Evolutionary conservation across 139 green algal species (phyloP), one percentile per base, ranked within the genome.

Genomic region (Chlorella sorokiniana): DNA sequence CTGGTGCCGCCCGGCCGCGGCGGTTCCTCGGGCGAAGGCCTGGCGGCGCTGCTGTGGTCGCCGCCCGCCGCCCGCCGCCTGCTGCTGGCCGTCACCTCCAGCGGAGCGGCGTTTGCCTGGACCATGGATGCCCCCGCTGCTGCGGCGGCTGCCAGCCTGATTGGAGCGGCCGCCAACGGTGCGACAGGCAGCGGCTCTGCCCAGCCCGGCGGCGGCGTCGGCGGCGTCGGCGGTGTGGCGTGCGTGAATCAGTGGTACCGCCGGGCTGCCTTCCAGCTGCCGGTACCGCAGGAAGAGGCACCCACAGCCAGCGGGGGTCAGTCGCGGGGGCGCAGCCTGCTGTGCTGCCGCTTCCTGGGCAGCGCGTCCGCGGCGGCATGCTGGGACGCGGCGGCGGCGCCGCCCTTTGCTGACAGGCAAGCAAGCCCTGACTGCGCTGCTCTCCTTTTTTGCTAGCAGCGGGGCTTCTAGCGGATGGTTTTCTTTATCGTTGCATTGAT

Each of bases 1-100:
- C 37, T 33, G 45, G 51, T 83, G 65, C 64, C 78, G 1, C 4
- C 44, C 1, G 31, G 35, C n/a, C 41, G n/a, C 35, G 31, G 31
- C 10, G 63, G 37, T 20, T 20, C 42, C 1, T n/a, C 42, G 1
- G 37, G 42, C 20, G 76, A 82, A 44, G 29, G 11, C 1, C 62
- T 82, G 6, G 76, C 44, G 0, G 37, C 11, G 0, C 63, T 82
- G 42, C n/a, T 61, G 4, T 82, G 76, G 76, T 74, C 76, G 16
- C 76, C 76, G 1, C 44, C 63, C 3, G 45, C 42, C 63, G 35
- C 41, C 40, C 59, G 75, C 40, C 75, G 41, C 27, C 27, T 71
- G 75, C 75, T 72, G 38, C 75, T 71, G 11, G 35, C 59, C 1
- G 59, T 81, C 38, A 71, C 75, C 5, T 31, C 11, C 35, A 25